Conservation (phyloP, 805 yeast species). For the Barnettozyma sucrosica region DNA sequence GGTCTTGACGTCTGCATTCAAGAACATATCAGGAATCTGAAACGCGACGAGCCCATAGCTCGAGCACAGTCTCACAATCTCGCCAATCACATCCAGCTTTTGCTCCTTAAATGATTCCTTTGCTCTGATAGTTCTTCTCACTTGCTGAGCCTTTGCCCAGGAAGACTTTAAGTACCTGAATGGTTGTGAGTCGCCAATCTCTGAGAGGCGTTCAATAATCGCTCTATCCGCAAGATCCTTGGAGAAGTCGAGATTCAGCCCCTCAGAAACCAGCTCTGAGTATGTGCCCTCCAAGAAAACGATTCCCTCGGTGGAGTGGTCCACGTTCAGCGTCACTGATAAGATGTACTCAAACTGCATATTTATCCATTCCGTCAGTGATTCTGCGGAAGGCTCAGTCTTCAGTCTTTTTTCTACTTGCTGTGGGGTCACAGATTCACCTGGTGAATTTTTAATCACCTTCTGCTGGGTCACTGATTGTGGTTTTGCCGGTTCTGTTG, state of each 20-base stretch:
- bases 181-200: constrained; percentile 43
- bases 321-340: constrained; percentile 19
- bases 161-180: constrained; percentile 41
- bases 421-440: neutral
- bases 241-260: constrained; percentile 17
- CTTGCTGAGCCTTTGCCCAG: constrained; percentile 37
- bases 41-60: constrained; percentile 66
- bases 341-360: constrained; percentile 14
- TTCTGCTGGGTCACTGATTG: neutral
- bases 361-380: constrained; percentile 10
- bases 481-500: neutral
- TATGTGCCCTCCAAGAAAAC: constrained; percentile 21
- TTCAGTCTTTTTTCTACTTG: constrained; percentile 1
- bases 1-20: constrained; percentile 26
- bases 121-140: constrained; percentile 38
- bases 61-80: constrained; percentile 42
- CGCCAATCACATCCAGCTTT: constrained; percentile 39
- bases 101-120: constrained; percentile 34
- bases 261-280: constrained; percentile 20
- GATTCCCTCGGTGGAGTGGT: constrained; percentile 7
- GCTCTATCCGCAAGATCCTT: constrained; percentile 37
- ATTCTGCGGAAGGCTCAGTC: constrained; percentile 1
- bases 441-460: neutral
- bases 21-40: constrained; percentile 53
- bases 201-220: constrained; percentile 52